phyloP scores from a whole-genome alignment of 371 early-diverging fungal genomes.

The Conidiobolus coronatus region DNA sequence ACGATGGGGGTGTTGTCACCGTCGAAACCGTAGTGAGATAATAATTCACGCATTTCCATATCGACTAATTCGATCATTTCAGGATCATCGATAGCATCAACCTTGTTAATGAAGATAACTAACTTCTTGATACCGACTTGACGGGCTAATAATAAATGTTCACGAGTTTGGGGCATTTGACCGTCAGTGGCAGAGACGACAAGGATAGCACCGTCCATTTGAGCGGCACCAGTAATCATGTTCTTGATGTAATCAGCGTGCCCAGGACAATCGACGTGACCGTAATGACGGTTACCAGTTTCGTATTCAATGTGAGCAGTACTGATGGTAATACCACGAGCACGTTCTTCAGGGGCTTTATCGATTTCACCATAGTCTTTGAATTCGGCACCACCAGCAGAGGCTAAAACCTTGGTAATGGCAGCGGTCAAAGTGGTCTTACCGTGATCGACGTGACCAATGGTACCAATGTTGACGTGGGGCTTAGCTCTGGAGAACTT shows the following conservation, averaged over 20 bases:
- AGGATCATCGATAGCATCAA: conserved; percentile 87
- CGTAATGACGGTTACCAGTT: conserved; percentile 75
- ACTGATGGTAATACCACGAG: conserved; percentile 91
- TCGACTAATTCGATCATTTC: conserved; percentile 97
- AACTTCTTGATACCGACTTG: conserved; percentile 92
- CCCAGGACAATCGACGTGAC: conserved; percentile 98
- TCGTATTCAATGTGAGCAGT: conserved; percentile 94
- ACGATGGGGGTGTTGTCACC: conserved; percentile 87
- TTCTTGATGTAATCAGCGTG: conserved; percentile 99
- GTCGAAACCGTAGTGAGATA: conserved; percentile 78
- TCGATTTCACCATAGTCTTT: conserved; percentile 88
- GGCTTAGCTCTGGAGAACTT: conserved; percentile 66
- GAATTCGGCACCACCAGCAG: conserved; percentile 62
- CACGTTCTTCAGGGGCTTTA: conserved; percentile 94
- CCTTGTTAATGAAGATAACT: conserved; percentile 98
- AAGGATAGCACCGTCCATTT: conserved; percentile 98
- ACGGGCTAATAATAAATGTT: conserved; percentile 86
- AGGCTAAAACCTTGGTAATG: conserved; percentile 86
- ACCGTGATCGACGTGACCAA: conserved; percentile 99
- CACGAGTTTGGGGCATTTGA: conserved; percentile 85
- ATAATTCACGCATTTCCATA: conserved; percentile 95
- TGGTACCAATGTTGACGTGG: conserved; percentile 98
- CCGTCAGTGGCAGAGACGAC: conserved; percentile 96
- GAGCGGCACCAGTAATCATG: conserved; percentile 99
- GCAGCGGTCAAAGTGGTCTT: conserved; percentile 99